phyloP scores from a whole-genome alignment of 2,329 filamentous ascomycete genomes.

The Fusarium sp. region DNA sequence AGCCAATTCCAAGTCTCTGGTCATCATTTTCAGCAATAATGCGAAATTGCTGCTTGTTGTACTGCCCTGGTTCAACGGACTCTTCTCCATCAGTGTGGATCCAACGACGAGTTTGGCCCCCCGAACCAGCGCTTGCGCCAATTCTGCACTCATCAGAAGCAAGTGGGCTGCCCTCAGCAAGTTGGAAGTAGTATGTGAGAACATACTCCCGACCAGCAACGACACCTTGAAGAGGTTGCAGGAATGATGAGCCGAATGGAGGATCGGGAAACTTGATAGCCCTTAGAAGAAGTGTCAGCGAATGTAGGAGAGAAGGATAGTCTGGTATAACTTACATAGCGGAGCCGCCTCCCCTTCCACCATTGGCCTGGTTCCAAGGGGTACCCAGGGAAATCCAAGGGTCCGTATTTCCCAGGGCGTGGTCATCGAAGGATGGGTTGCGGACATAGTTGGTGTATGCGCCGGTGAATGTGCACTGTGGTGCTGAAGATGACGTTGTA shows the following conservation, averaged over 20 bases:
- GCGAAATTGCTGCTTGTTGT: neutral
- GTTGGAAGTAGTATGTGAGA: neutral
- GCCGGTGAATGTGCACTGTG: slow-evolving; percentile 1
- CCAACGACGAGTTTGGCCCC: neutral
- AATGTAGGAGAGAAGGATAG: fast-evolving
- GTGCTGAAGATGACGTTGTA: neutral
- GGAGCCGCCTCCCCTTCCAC: no score
- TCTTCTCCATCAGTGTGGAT: neutral
- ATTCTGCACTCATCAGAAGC: neutral
- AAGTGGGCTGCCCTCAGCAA: neutral
- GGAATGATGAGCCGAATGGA: neutral
- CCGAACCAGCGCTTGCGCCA: slow-evolving; percentile 36
- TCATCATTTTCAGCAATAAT: neutral
- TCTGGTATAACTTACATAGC: neutral
- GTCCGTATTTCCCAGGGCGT: neutral
- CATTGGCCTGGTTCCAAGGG: neutral
- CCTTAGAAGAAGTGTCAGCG: fast-evolving
- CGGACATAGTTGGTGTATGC: neutral
- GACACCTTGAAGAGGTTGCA: neutral
- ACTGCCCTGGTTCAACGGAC: neutral
- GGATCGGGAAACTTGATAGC: neutral
- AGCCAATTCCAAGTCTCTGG: neutral
- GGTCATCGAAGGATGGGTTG: slow-evolving; percentile 2
- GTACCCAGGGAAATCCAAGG: neutral
- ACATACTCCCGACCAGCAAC: neutral